Base-by-base conservation (phyloP, 768 basidiomycete species). In the Mycena chlorophos region DNA sequence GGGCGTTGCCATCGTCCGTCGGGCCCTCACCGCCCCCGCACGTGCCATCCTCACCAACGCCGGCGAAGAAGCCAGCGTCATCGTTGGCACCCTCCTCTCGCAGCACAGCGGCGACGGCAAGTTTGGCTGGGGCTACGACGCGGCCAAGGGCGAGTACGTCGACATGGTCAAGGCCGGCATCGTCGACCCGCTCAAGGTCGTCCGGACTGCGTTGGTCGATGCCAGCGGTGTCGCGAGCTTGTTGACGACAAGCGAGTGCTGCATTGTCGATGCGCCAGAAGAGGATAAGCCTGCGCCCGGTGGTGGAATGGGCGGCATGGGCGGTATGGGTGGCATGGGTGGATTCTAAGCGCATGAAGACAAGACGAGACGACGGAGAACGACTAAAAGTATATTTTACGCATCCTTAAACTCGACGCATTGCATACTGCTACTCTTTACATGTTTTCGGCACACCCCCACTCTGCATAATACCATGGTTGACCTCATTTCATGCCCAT, bases 151-250 rank as follows among this genome's bases (percentile, higher is more conserved):
- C 59, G 89, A 95, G 74, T 98, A 92, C 67, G 85, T 88, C 42
- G 92, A 98, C 73, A 94, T 98, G 94, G 88, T 98, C 75, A 80
- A 87, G 71, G 80, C 85, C 26, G 96, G 96, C 66, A 97, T 98
- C 63, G 88, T 98, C 42, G 96, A 98, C 75, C 95, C 94, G 1
- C 77, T 95, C 57, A 96, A 96, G 84, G 96, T 98, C 49, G 95
- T 97, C 49, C 78, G 92, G 65, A 96, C 94, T 2, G 94, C 94
- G 1, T 78, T 98, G 26, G 85, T 95, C 2, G 95, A 98, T 68
- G 95, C 96, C 0, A 78, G 83, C 22, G 94, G 96, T 67, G 95
- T 98, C n/a, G 93, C 95, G 3, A 89, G 86, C 59, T 75, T 98
- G 71, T 76, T 98, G 73, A 94, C 94, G 46, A 98, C 95, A 49